A percentile compares a stretch with the other conserved stretches of the same genome.
These are phyloP conservation scores for Hyphopichia fennica DNA, from an alignment of 1,139 yeast species.

Conservation along the genomic window DNA sequence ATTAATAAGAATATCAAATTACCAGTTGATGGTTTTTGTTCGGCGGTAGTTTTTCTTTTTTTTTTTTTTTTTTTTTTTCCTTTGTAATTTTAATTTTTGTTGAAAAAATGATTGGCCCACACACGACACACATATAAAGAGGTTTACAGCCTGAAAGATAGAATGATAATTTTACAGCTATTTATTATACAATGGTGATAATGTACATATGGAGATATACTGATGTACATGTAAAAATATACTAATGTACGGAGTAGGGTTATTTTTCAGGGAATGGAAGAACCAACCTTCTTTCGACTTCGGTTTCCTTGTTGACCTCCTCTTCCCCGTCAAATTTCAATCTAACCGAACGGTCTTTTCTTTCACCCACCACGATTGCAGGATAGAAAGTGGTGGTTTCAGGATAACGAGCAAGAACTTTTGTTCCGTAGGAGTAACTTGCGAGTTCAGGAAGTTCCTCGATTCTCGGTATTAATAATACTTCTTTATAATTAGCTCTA, in stretches of 20 bases:
- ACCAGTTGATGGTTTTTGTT: neutral
- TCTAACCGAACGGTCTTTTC: slow-evolving; percentile 74
- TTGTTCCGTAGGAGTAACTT: slow-evolving; percentile 70
- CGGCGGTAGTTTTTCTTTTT: neutral
- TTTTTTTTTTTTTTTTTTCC: neutral
- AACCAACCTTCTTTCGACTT: slow-evolving; percentile 82
- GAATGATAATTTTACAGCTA: no score
- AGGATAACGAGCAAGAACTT: slow-evolving; percentile 92
- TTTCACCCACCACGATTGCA: slow-evolving; percentile 83
- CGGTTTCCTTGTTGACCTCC: slow-evolving; percentile 93
- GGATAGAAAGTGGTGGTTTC: slow-evolving; percentile 97
- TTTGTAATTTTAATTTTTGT: no score
- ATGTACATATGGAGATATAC: no score
- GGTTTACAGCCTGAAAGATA: no score
- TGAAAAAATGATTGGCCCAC: neutral
- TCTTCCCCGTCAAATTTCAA: slow-evolving; percentile 95
- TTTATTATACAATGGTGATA: no score
- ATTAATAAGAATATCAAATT: neutral
- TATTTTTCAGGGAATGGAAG: slow-evolving; percentile 64
- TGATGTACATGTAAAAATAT: neutral
- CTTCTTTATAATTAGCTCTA: slow-evolving; percentile 78
- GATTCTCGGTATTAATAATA: slow-evolving; percentile 58
- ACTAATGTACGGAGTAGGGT: neutral
- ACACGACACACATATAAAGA: neutral
- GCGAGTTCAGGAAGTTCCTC: slow-evolving; percentile 43